Evolutionary conservation across 192 early-diverging fungal genomes (phyloP), one percentile per base, ranked within the genome.

Genomic region (Coemansia sp.): DNA sequence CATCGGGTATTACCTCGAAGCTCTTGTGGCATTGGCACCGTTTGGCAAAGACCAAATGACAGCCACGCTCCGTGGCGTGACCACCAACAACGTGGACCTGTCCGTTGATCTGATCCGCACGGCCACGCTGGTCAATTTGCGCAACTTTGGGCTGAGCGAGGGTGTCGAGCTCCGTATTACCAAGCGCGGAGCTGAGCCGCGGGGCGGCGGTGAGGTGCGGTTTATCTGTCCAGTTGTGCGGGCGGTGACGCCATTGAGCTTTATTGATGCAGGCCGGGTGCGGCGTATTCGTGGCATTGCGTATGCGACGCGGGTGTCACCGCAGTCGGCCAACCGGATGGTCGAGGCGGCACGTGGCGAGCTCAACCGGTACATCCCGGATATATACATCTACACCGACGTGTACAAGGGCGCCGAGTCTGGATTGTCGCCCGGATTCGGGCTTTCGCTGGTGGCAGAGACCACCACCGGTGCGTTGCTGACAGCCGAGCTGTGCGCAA

Each of bases 361-460:
- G 65, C 80, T 99, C 56, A 97, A 95, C 56, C 86, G 87, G 62
- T 98, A 91, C 75, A 96, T 98, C 63, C 95, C 95, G 5, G 95
- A 99, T 71, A 92, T 99, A 35, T 97, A 96, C 70, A 89, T 99
- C 57, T 97, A 95, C 77, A 95, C 97, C 23, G 97, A 98, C 80
- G 92, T 96, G 50, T 97, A 92, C 75, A 94, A 95, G 70, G 95
- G 97, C n/a, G 90, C 88, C 7, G 94, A 98, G 63, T 89, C 91
- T 16, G 95, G 97, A 35, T 74, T 89, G 57, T 94, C 91, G 47
- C 95, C 97, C 16, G 97, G 95, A 7, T 99, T 96, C 69, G 94
- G 89, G 1, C 77, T 96, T 22, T 90, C 90, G 23, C 73, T 99
- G 45, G 94, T 99, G 4, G 95, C 95, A 6, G 95, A 98, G 75